Evolutionary conservation across 1,284 basidiomycete genomes (phyloP).

Genomic region (Abortiporus biennis): DNA sequence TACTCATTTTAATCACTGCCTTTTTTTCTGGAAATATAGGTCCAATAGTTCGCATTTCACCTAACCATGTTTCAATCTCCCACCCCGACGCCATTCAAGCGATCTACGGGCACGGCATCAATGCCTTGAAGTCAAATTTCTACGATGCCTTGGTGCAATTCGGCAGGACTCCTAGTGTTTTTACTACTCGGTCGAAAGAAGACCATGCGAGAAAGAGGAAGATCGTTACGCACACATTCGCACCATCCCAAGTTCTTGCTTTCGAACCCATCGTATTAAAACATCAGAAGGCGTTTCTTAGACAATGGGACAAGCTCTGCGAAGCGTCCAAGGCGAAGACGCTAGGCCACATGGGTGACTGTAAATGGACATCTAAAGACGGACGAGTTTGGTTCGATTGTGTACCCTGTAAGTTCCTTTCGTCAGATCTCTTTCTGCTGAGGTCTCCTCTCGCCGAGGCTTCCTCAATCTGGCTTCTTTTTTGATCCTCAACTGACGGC

Average conservation of each 20-base stretch:
- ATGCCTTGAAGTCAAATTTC: conserved; percentile 30
- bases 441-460: too few species aligned
- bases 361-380: conserved; percentile 6
- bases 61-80: conserved; percentile 43
- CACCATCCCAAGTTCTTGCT: conserved; percentile 30
- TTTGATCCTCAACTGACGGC: too few species aligned
- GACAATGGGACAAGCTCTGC: conserved; percentile 31
- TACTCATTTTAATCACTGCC: background rate
- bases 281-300: conserved; percentile 22
- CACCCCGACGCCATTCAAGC: conserved; percentile 37
- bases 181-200: conserved; percentile 42
- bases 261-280: conserved; percentile 30
- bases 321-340: conserved; percentile 11
- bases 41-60: conserved; percentile 41
- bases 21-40: conserved; percentile 23
- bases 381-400: conserved; percentile 16
- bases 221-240: conserved; percentile 39
- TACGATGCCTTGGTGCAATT: conserved; percentile 40
- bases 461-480: too few species aligned
- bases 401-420: conserved; percentile 14
- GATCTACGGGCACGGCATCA: conserved; percentile 32
- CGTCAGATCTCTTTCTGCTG: too few species aligned
- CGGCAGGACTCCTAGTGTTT: conserved; percentile 25
- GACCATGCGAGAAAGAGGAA: conserved; percentile 48
- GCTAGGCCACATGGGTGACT: background rate